These are phyloP conservation scores for Starmerella roubikii DNA, from an alignment of 805 yeast genomes.

Conservation along the genomic window DNA sequence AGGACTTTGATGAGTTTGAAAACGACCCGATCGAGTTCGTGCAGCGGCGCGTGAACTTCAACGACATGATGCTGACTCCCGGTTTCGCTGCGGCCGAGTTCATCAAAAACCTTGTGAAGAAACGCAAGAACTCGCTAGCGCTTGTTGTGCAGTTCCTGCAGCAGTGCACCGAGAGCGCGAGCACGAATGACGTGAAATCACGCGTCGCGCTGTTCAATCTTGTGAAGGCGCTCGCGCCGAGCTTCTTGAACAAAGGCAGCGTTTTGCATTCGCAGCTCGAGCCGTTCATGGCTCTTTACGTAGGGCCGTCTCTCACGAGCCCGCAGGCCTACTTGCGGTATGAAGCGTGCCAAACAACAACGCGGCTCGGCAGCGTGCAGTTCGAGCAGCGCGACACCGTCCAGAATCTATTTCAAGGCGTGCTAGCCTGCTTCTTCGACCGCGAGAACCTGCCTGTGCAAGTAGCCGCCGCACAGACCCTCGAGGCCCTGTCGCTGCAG, in stretches of 20 bases:
- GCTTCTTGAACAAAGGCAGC: slow-evolving; percentile 34
- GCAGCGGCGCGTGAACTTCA: slow-evolving; percentile 49
- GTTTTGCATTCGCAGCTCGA: slow-evolving; percentile 24
- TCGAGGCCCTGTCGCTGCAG: slow-evolving; percentile 61
- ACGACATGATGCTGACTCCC: slow-evolving; percentile 51
- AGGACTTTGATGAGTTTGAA: slow-evolving; percentile 60
- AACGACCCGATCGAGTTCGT: slow-evolving; percentile 83
- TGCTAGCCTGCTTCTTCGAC: slow-evolving; percentile 34
- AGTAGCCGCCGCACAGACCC: slow-evolving; percentile 70
- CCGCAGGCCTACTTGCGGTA: slow-evolving; percentile 58
- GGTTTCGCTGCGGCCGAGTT: slow-evolving; percentile 70
- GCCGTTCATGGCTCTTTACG: slow-evolving; percentile 48
- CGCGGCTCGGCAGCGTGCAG: slow-evolving; percentile 50
- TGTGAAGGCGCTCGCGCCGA: slow-evolving; percentile 54
- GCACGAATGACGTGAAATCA: slow-evolving; percentile 26
- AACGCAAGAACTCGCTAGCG: slow-evolving; percentile 32
- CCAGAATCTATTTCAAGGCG: slow-evolving; percentile 37
- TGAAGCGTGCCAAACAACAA: slow-evolving; percentile 33
- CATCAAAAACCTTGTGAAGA: slow-evolving; percentile 55
- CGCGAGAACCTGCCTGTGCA: slow-evolving; percentile 49
- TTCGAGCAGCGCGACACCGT: slow-evolving; percentile 52
- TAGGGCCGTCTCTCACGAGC: slow-evolving; percentile 53
- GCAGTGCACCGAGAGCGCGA: slow-evolving; percentile 10
- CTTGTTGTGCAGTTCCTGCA: slow-evolving; percentile 16
- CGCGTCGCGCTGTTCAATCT: slow-evolving; percentile 43